Base-by-base conservation (phyloP, 805 yeast genomes). In the Yamadazyma sp. region DNA sequence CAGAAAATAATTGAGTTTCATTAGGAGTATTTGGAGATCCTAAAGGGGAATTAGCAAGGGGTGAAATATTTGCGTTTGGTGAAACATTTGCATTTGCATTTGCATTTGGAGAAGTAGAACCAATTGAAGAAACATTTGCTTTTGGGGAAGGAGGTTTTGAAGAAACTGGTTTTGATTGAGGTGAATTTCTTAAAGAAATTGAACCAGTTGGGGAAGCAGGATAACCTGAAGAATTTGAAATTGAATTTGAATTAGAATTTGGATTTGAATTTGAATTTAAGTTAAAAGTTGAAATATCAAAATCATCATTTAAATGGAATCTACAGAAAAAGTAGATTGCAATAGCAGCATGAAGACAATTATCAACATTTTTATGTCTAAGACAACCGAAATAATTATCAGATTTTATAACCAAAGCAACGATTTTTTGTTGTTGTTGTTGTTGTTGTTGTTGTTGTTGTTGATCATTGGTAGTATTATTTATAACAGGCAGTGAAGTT, bases 241-340 rank as follows among this genome's bases (percentile, higher is more conserved):
- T n/a, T 7, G 22, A 7, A 20, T 20, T 20, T 7, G 22, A 20
- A 9, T 20, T 20, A 7, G 7, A 7, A 7, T 20, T 20, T n/a
- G 7, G 26, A 7, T n/a, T 23, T n/a, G n/a, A n/a, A n/a, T n/a
- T n/a, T n/a, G n/a, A n/a, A n/a, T n/a, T n/a, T n/a, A n/a, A n/a
- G n/a, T n/a, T n/a, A n/a, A n/a, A n/a, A n/a, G n/a, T n/a, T 4
- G 35, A 33, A 3, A 27, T 31, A 7, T 54, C 59, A 30, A 43
- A 45, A 23, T 47, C 50, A 33, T 56, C 60, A 2, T 55, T 50
- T 5, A 58, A 41, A 34, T 59, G 65, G 28, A 56, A 55, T 19
- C 63, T 31, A 16, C 49, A 40, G 29, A 58, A 59, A 16, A 59
- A 45, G 33, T 59, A 59, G 8, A 49, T 39, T 4, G 60, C 44